A percentile compares a stretch with the other conserved stretches of the same genome.
phyloP scores from a whole-genome alignment of 352 stramenopile species.

The Globisporangium abappressorium region DNA sequence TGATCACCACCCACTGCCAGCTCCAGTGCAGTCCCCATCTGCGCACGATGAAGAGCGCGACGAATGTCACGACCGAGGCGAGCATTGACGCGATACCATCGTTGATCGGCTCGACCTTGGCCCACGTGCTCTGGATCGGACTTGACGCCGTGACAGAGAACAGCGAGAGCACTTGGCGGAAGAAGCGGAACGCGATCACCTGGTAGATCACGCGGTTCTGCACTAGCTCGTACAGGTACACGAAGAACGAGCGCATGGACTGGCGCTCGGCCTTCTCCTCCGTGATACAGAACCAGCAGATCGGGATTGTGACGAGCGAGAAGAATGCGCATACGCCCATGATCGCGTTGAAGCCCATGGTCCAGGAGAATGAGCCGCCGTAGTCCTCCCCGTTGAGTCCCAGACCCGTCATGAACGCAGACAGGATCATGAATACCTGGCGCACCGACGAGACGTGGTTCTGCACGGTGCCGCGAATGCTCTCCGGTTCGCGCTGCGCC shows the following conservation, averaged over 20 bases:
- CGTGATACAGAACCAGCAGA: constrained; percentile 44
- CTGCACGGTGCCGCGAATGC: constrained; percentile 46
- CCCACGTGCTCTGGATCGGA: constrained; percentile 50
- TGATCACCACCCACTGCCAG: constrained; percentile 44
- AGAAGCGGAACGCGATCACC: constrained; percentile 52
- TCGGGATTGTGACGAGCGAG: constrained; percentile 34
- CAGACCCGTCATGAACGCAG: constrained; percentile 42
- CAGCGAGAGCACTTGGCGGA: constrained; percentile 39
- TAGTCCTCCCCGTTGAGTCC: constrained; percentile 47
- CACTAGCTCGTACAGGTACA: constrained; percentile 37
- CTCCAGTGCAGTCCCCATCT: constrained; percentile 53
- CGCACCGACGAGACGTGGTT: constrained; percentile 31
- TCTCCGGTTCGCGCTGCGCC: constrained; percentile 41
- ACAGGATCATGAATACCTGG: constrained; percentile 34
- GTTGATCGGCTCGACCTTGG: constrained; percentile 57
- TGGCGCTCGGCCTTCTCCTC: constrained; percentile 31
- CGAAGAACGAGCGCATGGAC: constrained; percentile 36
- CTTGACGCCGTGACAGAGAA: constrained; percentile 49
- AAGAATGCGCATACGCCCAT: constrained; percentile 42
- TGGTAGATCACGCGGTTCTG: constrained; percentile 53
- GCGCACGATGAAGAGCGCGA: constrained; percentile 38
- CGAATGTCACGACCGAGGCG: constrained; percentile 34
- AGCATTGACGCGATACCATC: constrained; percentile 47
- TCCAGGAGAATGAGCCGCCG: constrained; percentile 46
- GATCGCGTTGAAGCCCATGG: constrained; percentile 51